phyloP scores from a whole-genome alignment of 208 protist genomes.

The Wallacemonas sp. region DNA sequence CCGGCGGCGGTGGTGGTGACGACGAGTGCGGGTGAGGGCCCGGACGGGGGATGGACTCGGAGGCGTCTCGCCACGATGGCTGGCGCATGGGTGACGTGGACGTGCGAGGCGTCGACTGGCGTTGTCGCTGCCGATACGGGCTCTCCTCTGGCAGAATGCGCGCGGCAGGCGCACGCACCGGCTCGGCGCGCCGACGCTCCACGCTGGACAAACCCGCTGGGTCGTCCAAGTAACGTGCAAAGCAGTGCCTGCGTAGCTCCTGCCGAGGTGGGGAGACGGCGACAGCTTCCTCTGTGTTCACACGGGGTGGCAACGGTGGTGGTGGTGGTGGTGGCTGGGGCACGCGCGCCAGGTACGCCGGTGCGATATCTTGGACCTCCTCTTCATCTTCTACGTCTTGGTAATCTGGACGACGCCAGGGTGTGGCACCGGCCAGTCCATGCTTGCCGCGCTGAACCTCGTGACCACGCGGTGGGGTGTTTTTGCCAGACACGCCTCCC shows the following conservation, averaged over 20 bases:
- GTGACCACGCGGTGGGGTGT: background rate
- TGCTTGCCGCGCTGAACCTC: background rate
- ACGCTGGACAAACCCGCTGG: background rate
- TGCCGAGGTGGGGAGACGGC: conserved; percentile 2
- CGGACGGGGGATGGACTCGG: background rate
- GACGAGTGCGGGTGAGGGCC: no score
- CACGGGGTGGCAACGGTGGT: background rate
- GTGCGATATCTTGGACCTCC: background rate
- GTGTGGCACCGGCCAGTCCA: background rate
- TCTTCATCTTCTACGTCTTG: background rate
- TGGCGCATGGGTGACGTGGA: conserved; percentile 5
- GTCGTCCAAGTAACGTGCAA: background rate
- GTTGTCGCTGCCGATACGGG: background rate
- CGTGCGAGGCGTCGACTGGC: background rate
- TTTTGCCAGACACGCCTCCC: background rate
- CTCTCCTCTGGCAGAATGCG: conserved; percentile 2
- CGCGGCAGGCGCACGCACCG: background rate
- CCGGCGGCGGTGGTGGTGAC: no score
- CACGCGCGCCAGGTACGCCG: background rate
- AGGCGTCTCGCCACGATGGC: background rate
- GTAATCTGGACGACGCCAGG: background rate
- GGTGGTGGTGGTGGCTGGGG: background rate
- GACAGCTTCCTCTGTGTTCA: background rate
- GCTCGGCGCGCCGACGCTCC: background rate
- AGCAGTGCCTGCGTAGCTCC: background rate